Base-by-base conservation (phyloP, 108 stramenopile species). In the Skeletonema costatum region DNA sequence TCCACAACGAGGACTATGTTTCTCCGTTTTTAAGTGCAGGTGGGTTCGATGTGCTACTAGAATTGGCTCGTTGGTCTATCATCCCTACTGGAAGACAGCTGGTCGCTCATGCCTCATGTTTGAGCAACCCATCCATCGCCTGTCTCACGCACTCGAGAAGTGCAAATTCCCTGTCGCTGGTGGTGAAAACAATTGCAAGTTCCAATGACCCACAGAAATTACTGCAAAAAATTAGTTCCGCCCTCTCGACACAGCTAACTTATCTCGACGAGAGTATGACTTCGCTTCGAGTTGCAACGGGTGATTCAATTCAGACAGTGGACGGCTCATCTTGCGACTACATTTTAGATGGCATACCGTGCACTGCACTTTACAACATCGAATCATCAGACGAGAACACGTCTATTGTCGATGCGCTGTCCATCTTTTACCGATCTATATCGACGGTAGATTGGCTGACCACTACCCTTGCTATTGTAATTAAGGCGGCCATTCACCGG, bases 1-100 rank as follows among this genome's bases (percentile, higher is more conserved):
- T 97, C 25, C 90, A 92, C 76, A 89, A 88, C 32, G 87, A 90
- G 33, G 95, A 94, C 42, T 89, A 97, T 72, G 83, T 89, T 10
- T 86, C 83, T 30, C 81, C 87, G 25, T 98, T 97, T 79, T 76
- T 91, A 1, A 69, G 85, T 21, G 86, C 80, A 12, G 96, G 93
- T 32, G 97, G 97, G 1, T 73, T 95, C 50, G 89, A 89, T 60
- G 83, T 87, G 5, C 75, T 96, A 16, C 77, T 97, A 31, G 81
- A 87, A 33, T 72, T 98, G 12, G 82, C 85, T 64, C 87, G 84
- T 11, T 85, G 77, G 48, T 80, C 93, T 25, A 79, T 97, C 65
- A 70, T 66, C 12, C 94, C 96, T 4, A 81, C 73, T 1, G 88
- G 88, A 29, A 64, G 71, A 30, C 72, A 89, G 35, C 87, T 98